phyloP scores from a whole-genome alignment of 2,329 filamentous ascomycete genomes.

The Cyphellophora attinorum region DNA sequence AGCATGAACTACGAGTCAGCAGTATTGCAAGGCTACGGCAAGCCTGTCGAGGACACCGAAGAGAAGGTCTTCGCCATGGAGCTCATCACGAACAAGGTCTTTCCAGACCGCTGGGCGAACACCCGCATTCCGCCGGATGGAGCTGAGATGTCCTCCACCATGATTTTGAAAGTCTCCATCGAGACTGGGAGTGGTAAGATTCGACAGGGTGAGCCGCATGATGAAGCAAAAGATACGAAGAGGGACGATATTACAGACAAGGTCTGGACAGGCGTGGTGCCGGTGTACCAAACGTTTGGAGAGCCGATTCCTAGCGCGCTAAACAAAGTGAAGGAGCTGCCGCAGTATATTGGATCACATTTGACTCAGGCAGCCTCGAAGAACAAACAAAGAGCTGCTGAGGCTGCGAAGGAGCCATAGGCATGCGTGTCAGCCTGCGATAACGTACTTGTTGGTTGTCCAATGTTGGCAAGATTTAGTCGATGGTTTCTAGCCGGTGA shows the following conservation, averaged over 20 bases:
- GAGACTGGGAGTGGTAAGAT: slow-evolving; percentile 67
- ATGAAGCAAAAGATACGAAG: slow-evolving; percentile 47
- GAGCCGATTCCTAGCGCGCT: slow-evolving; percentile 51
- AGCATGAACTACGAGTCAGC: slow-evolving; percentile 82
- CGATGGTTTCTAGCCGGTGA: not conserved
- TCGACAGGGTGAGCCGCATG: slow-evolving; percentile 54
- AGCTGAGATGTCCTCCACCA: slow-evolving; percentile 64
- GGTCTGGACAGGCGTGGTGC: slow-evolving; percentile 53
- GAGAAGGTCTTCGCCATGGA: slow-evolving; percentile 74
- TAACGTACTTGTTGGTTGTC: too few relatives aligned
- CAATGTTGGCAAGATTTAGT: not conserved
- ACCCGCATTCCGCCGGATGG: slow-evolving; percentile 56
- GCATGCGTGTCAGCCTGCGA: not conserved
- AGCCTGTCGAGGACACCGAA: slow-evolving; percentile 52
- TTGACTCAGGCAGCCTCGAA: slow-evolving; percentile 36
- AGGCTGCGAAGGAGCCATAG: slow-evolving; percentile 13
- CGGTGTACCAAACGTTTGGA: slow-evolving; percentile 56
- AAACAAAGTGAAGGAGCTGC: slow-evolving; percentile 50
- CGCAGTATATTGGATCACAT: slow-evolving; percentile 51
- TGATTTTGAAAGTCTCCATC: slow-evolving; percentile 59
- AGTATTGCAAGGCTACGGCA: slow-evolving; percentile 65
- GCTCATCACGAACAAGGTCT: slow-evolving; percentile 65
- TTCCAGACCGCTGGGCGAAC: slow-evolving; percentile 59
- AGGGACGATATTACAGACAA: slow-evolving; percentile 38
- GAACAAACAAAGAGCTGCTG: slow-evolving; percentile 9